Evolutionary conservation across 768 basidiomycete genomes (phyloP), one percentile per base, ranked within the genome.

Genomic region (Russula earlei): DNA sequence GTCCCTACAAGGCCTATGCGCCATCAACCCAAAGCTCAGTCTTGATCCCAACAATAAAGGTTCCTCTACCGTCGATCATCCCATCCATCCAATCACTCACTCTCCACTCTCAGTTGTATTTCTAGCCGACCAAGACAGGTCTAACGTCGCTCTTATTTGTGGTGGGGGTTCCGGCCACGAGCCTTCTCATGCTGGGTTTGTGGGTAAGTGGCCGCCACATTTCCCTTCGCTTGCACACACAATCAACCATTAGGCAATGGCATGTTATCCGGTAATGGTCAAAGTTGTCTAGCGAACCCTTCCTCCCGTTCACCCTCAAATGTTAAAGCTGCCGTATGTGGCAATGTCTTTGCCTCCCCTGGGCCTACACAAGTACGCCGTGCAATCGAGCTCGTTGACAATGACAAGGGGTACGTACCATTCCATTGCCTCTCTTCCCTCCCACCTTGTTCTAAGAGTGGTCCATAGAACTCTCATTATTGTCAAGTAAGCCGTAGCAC

Each of bases 111-210:
- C 63, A 86, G 89, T 87, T 52, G 75, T 91, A 40, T 82, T 84
- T 63, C 69, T 80, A 49, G 71, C 78, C 24, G 62, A 70, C n/a
- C 77, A 69, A 31, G 80, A 85, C 67, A 77, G 71, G 54, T 77
- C 78, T 22, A 82, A 82, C 65, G 91, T 92, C 41, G 79, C 85
- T 2, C 72, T 92, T 14, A 74, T 92, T 63, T 90, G 86, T 63
- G 90, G 90, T 9, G 90, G 91, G 5, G 90, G 91, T 31, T 82
- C 85, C 24, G 89, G 94, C 5, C 94, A 96, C 66, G 94, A 96
- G 65, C 94, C 94, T 7, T 80, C 91, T 15, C 91, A 93, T 70
- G 81, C 89, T 5, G 87, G 82, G 2, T 93, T 87, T 63, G 91
- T 95, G n/a, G 92, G 91, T 85, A 59, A 61, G 77, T 67, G 25